These are phyloP conservation scores for Trichophyton benhamiae DNA, from an alignment of 2,329 filamentous ascomycete species.

Conservation along the genomic window DNA sequence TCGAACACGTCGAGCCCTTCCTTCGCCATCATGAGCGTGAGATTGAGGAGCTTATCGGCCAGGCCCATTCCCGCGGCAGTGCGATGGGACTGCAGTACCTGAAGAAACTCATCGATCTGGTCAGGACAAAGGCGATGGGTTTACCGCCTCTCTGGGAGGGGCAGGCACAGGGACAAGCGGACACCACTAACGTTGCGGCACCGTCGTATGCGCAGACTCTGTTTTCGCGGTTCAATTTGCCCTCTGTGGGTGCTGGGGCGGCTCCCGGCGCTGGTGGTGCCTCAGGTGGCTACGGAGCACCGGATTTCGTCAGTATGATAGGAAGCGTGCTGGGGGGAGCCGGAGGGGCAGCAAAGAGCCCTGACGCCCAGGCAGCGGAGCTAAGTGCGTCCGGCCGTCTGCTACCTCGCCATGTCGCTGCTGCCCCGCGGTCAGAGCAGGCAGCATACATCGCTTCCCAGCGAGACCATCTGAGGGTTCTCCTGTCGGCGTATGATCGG, in stretches of 20 bases:
- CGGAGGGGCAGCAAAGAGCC: slow-evolving; percentile 31
- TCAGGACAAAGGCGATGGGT: slow-evolving; percentile 69
- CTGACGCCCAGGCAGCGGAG: slow-evolving; percentile 35
- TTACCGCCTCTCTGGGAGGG: slow-evolving; percentile 49
- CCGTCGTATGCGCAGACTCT: slow-evolving; percentile 63
- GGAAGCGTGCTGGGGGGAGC: slow-evolving; percentile 59
- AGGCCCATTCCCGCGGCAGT: slow-evolving; percentile 65
- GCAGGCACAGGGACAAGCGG: slow-evolving; percentile 26
- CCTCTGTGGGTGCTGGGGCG: slow-evolving; percentile 43
- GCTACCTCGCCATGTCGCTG: slow-evolving; percentile 56
- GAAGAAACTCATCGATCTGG: slow-evolving; percentile 55
- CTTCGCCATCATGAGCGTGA: slow-evolving; percentile 72
- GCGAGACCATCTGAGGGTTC: slow-evolving; percentile 60
- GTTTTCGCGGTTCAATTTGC: slow-evolving; percentile 75
- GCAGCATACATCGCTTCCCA: slow-evolving; percentile 66
- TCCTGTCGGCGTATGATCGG: slow-evolving; percentile 65
- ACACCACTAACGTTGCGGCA: slow-evolving; percentile 25
- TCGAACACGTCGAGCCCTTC: slow-evolving; percentile 75
- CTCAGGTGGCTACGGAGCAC: slow-evolving; percentile 8
- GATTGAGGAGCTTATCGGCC: slow-evolving; percentile 82
- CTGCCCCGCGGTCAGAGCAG: slow-evolving; percentile 50
- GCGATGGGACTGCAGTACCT: slow-evolving; percentile 64
- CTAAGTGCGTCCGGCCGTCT: slow-evolving; percentile 49
- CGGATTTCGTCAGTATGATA: slow-evolving; percentile 66
- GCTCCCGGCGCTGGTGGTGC: slow-evolving; percentile 25